Conservation (phyloP, 2,329 filamentous ascomycete species). For the Magnaporthiopsis poae region DNA sequence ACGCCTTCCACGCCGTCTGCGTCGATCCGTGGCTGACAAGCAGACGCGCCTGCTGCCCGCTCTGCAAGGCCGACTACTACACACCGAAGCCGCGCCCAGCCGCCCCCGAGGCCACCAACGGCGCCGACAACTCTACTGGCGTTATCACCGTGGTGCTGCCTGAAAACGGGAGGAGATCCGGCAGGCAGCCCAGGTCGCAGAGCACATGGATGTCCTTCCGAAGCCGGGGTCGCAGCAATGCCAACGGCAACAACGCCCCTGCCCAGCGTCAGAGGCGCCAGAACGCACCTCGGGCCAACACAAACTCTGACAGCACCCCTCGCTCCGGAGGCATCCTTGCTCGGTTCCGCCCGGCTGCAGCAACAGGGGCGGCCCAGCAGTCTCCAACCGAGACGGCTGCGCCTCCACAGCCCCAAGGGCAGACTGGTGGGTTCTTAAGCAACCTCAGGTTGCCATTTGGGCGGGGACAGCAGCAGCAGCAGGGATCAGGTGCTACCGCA, state of each 20-base stretch:
- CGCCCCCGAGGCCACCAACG: conserved; percentile 43
- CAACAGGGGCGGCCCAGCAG: not conserved
- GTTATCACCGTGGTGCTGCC: conserved; percentile 19
- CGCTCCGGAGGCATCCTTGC: not conserved
- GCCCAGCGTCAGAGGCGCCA: not conserved
- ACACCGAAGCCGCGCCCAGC: conserved; percentile 78
- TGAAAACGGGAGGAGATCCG: conserved; percentile 29
- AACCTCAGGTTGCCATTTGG: conserved; percentile 8
- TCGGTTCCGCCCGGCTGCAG: not conserved
- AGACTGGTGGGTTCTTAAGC: conserved; percentile 9
- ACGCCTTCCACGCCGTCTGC: conserved; percentile 92
- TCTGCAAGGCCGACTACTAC: conserved; percentile 98
- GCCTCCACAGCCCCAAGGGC: not conserved
- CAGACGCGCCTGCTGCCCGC: conserved; percentile 84
- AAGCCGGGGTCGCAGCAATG: not conserved
- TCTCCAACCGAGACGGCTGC: not conserved
- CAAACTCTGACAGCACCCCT: not conserved
- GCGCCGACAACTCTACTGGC: conserved; percentile 25
- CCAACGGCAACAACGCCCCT: not conserved
- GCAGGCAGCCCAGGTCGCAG: conserved; percentile 34
- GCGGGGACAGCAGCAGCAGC: conserved; percentile 4
- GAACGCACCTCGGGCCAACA: not conserved
- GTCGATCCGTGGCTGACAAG: conserved; percentile 95
- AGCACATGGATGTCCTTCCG: conserved; percentile 28
- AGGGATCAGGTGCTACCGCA: not conserved